Percentiles rank a stretch among this genome's conserved stretches.
phyloP scores from a whole-genome alignment of 768 basidiomycete genomes.

The Psilocybe subaeruginosa region DNA sequence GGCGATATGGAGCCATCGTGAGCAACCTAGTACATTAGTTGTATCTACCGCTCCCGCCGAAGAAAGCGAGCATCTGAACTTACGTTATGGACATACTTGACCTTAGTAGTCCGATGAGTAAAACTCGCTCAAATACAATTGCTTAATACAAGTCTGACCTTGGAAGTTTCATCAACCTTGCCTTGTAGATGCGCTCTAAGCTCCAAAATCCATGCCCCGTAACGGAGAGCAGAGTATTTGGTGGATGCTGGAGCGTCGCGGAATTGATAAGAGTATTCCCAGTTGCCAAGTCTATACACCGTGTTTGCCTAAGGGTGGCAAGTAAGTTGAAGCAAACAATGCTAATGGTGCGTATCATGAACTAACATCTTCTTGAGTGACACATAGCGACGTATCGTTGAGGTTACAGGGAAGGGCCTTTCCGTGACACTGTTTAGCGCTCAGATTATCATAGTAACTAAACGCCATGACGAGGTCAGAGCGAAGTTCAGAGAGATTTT shows the following conservation, averaged over 20 bases:
- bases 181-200: constrained; percentile 42
- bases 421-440: constrained; percentile 51
- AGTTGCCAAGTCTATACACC: constrained; percentile 60
- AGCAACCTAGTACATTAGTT: constrained; percentile 34
- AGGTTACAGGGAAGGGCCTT: constrained; percentile 48
- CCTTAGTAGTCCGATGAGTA: constrained; percentile 12
- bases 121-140: no score
- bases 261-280: constrained; percentile 61
- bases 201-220: constrained; percentile 51
- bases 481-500: not conserved
- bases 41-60: not conserved
- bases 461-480: not conserved
- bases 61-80: not conserved
- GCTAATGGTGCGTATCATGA: not conserved
- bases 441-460: constrained; percentile 56
- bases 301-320: constrained; percentile 39
- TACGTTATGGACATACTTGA: constrained; percentile 49
- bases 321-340: not conserved
- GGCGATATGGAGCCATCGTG: constrained; percentile 55
- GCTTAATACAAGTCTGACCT: constrained; percentile 23
- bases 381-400: constrained; percentile 44
- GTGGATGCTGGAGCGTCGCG: constrained; percentile 48
- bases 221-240: constrained; percentile 44
- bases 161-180: constrained; percentile 36
- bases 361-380: constrained; percentile 43